A percentile compares a stretch with the other conserved stretches of the same genome.
Evolutionary conservation across 2,329 filamentous ascomycete genomes (phyloP).

Genomic region (Fusarium torulosum): DNA sequence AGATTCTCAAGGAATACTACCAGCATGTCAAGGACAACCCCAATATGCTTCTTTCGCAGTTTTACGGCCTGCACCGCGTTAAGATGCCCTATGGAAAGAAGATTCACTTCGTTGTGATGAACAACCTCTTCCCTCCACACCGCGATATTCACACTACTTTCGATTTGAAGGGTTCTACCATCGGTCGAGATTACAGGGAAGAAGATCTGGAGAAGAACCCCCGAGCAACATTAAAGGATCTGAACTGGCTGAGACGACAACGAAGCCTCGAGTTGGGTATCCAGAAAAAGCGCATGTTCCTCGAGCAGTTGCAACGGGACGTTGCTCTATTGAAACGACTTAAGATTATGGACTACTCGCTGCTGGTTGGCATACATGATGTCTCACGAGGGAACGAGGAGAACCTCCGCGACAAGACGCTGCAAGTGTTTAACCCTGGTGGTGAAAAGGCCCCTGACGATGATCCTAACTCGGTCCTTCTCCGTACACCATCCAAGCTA

Average conservation of each 20-base stretch:
- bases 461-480: slow-evolving; percentile 74
- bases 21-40: slow-evolving; percentile 92
- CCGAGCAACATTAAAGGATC: slow-evolving; percentile 91
- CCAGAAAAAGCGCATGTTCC: slow-evolving; percentile 86
- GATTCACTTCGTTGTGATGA: slow-evolving; percentile 99
- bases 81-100: slow-evolving; percentile 99
- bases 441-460: slow-evolving; percentile 71
- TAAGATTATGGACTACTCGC: slow-evolving; percentile 98
- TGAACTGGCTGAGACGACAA: slow-evolving; percentile 93
- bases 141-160: slow-evolving; percentile 97
- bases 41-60: slow-evolving; percentile 96
- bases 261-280: slow-evolving; percentile 89
- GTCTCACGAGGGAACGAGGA: slow-evolving; percentile 92
- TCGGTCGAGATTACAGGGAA: slow-evolving; percentile 91
- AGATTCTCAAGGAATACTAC: slow-evolving; percentile 92
- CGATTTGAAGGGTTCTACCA: slow-evolving; percentile 95
- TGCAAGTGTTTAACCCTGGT: slow-evolving; percentile 94
- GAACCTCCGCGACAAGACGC: slow-evolving; percentile 87
- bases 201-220: slow-evolving; percentile 90
- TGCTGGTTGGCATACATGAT: slow-evolving; percentile 95
- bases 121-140: slow-evolving; percentile 97
- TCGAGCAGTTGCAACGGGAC: slow-evolving; percentile 89
- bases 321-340: slow-evolving; percentile 87
- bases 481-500: slow-evolving; percentile 91
- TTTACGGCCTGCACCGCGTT: slow-evolving; percentile 95